Percentiles rank a stretch among this genome's conserved stretches.
Conservation (phyloP, 2,329 filamentous ascomycete genomes). For the Pestalotiopsis sp. region DNA sequence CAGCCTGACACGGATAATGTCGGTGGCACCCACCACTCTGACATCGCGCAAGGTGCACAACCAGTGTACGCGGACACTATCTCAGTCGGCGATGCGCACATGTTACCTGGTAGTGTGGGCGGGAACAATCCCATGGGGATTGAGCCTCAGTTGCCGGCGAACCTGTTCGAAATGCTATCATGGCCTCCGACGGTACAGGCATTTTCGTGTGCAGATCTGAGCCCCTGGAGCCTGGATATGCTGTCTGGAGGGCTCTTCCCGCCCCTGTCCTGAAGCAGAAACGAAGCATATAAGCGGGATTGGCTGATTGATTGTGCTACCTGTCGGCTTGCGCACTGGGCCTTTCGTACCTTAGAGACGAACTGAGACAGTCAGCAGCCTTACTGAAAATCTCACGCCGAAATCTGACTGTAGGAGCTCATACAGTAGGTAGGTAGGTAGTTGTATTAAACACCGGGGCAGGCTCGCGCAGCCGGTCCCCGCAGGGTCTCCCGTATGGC, state of each 20-base stretch:
- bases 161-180: neutral
- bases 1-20: neutral
- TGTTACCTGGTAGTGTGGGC: neutral
- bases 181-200: neutral
- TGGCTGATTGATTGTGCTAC: neutral
- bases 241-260: neutral
- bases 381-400: neutral
- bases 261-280: neutral
- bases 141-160: neutral
- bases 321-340: neutral
- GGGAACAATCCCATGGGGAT: neutral
- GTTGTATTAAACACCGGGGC: no score
- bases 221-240: neutral
- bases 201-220: neutral
- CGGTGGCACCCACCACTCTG: neutral
- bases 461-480: no score
- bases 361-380: neutral
- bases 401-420: no score
- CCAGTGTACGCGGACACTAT: neutral
- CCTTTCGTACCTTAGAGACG: neutral
- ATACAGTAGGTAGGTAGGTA: no score
- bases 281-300: neutral
- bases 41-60: neutral
- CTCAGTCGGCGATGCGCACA: neutral
- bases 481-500: no score